Percentiles rank a stretch among this genome's conserved stretches.
These are phyloP conservation scores for Chlamydomonas sp. DNA, from an alignment of 139 green algal species.

Conservation along the genomic window DNA sequence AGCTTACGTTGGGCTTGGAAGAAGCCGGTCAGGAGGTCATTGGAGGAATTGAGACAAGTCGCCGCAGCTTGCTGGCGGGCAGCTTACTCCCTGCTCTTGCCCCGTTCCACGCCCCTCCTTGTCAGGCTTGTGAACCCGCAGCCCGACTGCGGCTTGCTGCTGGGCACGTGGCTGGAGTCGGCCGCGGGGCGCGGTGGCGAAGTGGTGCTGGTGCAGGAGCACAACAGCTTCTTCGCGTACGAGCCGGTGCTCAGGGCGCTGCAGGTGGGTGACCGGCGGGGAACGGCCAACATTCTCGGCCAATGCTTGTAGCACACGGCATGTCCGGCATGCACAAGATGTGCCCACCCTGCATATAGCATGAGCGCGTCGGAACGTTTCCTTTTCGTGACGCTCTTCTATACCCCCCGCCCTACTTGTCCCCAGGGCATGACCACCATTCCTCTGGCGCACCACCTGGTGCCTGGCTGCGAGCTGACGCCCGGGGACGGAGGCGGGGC, in stretches of 20 bases:
- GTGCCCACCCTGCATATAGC: too few species aligned
- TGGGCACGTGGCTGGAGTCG: constrained; percentile 15
- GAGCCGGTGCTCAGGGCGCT: constrained; percentile 79
- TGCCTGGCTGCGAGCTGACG: constrained; percentile 7
- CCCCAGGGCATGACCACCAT: constrained; percentile 5
- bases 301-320: neutral
- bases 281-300: neutral
- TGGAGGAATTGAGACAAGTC: constrained; percentile 31
- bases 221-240: constrained; percentile 80
- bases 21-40: constrained; percentile 4
- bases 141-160: constrained; percentile 2
- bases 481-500: neutral
- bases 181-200: neutral
- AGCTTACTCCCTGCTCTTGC: neutral
- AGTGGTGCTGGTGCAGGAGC: constrained; percentile 45
- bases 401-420: neutral
- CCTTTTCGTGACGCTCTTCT: neutral
- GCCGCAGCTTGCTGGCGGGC: constrained; percentile 47
- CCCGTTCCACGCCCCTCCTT: too few species aligned
- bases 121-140: neutral
- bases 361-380: neutral
- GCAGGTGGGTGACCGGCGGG: constrained; percentile 39
- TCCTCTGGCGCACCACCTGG: constrained; percentile 36
- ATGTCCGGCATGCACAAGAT: too few species aligned
- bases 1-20: neutral